Base-by-base conservation (phyloP, 2,329 filamentous ascomycete genomes). In the Calonectria multiphialidica region DNA sequence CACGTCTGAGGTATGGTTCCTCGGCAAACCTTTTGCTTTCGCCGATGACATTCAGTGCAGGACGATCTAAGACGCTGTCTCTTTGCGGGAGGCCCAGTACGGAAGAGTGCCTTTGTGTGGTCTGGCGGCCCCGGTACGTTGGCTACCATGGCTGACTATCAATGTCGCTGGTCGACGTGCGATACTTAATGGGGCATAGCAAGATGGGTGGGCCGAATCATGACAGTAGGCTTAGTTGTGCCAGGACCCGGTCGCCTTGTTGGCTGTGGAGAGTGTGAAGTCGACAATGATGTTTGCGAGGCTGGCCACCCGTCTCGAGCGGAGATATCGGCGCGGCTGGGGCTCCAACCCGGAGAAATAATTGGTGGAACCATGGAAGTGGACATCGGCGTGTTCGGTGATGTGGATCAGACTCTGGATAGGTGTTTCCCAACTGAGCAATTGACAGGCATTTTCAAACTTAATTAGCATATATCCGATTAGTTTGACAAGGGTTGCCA, bases 21-120 rank as follows among this genome's bases (percentile, higher is more conserved):
- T 18, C 21, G 21, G 72, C 77, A 40, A 61, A 88, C 88, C 86
- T 90, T 90, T 79, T 91, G 90, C 79, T 93, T 93, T 72, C 91
- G 86, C 72, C 90, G 85, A 81, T 92, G 91, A 75, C 91, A 93
- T 79, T 93, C 90, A 13, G 88, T 90, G 76, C 91, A 93, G 9
- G 90, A 92, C 70, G 92, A 90, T 53, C 92, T 89, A 49, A 90
- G 85, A 45, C 91, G 86, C 77, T 89, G 87, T 75, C 91, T 86
- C 82, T 92, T 92, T 68, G 88, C 86, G 5, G 87, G 86, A 21
- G 87, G 86, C 47, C 81, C 83, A 44, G 53, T 33, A 25, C 33
- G 49, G 53, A 59, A 59, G 16, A 59, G 35, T 15, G 53, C 12
- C 53, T 40, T 59, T 59, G 53, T 59, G 53, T 33, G 53, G 53